Evolutionary conservation across 1,284 basidiomycete species (phyloP), one percentile per base, ranked within the genome.

Genomic region (Rugosomyces carneus): DNA sequence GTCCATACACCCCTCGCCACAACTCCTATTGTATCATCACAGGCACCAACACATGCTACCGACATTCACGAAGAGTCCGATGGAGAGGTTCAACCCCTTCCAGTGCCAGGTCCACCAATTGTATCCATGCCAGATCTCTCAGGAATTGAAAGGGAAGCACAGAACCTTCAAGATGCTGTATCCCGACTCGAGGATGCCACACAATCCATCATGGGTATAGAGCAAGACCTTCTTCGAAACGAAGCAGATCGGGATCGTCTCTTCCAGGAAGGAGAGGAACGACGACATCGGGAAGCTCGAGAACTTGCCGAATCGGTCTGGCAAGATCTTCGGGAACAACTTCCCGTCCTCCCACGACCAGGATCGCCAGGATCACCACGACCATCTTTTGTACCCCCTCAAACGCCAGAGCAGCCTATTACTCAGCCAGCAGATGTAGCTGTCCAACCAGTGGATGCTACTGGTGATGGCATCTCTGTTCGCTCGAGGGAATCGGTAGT

Each of bases 201-300:
- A 6, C 66, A 70, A 9, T 68, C 70, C 0, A 72, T 78, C 0
- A 68, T 74, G 37, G 73, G 77, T 38, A 75, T 74, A 1, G 85
- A 88, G 49, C 60, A 61, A 3, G 75, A 79, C 29, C 87, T 84
- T 65, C 72, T 75, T 11, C 66, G 67, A 0, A 73, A 76, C 52
- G 86, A 89, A 60, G 77, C 80, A 8, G 78, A 78, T 43, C 69
- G 85, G 13, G 71, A 84, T 16, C 73, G 67, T 4, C 60, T 80
- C 2, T 88, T 88, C 61, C 54, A 70, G 27, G 76, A 82, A 2
- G 69, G 69, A 40, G 81, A 88, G 55, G 69, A 65, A 1, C 68
- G 73, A 29, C 70, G 85, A 34, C 75, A 78, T 11, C 65, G 69
- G 35, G 77, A 80, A 52, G 67, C 76, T 11, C 63, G 66, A 39